Conservation (phyloP, 1,284 basidiomycete species). For the Anthracocystis setariae region DNA sequence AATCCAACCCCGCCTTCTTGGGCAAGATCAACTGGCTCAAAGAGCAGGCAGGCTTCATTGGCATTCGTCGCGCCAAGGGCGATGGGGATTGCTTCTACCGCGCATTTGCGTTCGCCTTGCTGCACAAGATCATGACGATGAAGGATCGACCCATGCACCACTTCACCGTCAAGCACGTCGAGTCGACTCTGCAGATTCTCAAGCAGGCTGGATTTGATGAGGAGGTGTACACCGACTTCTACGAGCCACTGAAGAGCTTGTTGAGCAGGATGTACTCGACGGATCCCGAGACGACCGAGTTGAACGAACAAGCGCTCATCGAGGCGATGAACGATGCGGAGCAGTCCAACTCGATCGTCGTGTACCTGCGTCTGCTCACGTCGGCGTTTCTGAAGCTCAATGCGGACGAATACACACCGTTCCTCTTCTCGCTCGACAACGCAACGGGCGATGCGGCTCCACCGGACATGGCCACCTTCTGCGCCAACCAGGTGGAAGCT, state of each 20-base stretch:
- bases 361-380: slow-evolving; percentile 56
- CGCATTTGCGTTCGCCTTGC: slow-evolving; percentile 58
- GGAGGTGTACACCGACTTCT: slow-evolving; percentile 56
- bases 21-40: slow-evolving; percentile 57
- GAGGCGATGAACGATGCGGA: slow-evolving; percentile 60
- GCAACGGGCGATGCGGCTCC: slow-evolving; percentile 6
- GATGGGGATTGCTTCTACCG: slow-evolving; percentile 66
- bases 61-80: slow-evolving; percentile 51
- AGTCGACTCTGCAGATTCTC: slow-evolving; percentile 48
- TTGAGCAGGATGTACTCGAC: slow-evolving; percentile 48
- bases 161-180: slow-evolving; percentile 50
- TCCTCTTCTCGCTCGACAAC: slow-evolving; percentile 51
- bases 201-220: slow-evolving; percentile 57
- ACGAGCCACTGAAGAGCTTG: slow-evolving; percentile 50
- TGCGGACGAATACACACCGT: slow-evolving; percentile 56
- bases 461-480: slow-evolving; percentile 56
- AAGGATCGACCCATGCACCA: slow-evolving; percentile 53
- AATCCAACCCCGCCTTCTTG: slow-evolving; percentile 39
- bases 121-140: slow-evolving; percentile 50
- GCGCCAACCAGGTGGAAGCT: slow-evolving; percentile 57
- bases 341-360: slow-evolving; percentile 60
- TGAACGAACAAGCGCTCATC: slow-evolving; percentile 46
- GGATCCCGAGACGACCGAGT: slow-evolving; percentile 39
- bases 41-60: slow-evolving; percentile 44
- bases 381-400: slow-evolving; percentile 59